Evolutionary conservation across 129 eudicot genomes (phyloP), one percentile per base, ranked within the genome.

Genomic region (Artemisia annua): DNA sequence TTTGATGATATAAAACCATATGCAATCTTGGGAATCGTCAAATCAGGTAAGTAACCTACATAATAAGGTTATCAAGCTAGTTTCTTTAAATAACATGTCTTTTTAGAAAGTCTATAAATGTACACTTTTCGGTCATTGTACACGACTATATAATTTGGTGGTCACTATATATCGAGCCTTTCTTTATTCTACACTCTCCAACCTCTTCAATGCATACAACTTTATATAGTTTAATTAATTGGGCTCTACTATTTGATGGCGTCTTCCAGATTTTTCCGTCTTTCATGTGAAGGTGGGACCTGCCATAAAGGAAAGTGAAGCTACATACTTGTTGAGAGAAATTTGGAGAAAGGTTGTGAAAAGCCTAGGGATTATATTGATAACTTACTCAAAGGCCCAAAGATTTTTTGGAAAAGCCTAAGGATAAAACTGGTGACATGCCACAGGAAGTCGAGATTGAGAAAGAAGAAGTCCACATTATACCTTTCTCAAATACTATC

Each of bases 371-470:
- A 9, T 9, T 72, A 54, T 12, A 48, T 75, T 3, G 17, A 54
- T 43, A 18, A 66, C 2, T 39, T 75, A 66, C 67, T 75, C 22
- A 16, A 28, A 66, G 79, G 79, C 39, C 80, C 80, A 0, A 30
- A 55, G 50, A 6, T 14, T 24, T 39, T 39, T 39, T 39, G 44
- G 44, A 39, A 39, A 39, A 39, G 44, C 44, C 44, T 7, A 39
- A 39, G 44, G 44, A 39, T 5, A 39, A 39, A 39, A 5, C 44
- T 6, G 44, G 9, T 7, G 44, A 39, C 44, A 39, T 7, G 44
- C 44, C 44, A 39, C 44, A 7, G 44, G 44, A 7, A 7, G 44
- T 39, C 44, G 44, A 39, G 50, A 6, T 14, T 24, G 32, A 12
- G n/a, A 14, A 43, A 7, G 18, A 67, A 17, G 5, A 35, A 1